A percentile compares a stretch with the other conserved stretches of the same genome.
These are phyloP conservation scores for Boechera divaricarpa DNA, from an alignment of 345 rosid species.

Conservation along the genomic window DNA sequence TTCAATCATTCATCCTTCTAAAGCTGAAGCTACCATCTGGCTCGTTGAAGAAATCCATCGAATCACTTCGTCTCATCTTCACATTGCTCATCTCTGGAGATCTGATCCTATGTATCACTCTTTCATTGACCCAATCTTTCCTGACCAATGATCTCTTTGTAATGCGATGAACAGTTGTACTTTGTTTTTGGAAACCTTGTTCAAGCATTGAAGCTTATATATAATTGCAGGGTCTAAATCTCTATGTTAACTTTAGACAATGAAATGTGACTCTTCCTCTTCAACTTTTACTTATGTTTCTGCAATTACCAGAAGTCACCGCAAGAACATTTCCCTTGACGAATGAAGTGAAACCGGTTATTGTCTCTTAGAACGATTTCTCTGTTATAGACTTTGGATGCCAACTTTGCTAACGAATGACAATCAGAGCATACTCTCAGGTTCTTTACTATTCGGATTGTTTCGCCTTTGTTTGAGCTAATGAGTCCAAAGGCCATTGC, in stretches of 20 bases:
- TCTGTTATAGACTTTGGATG: slow-evolving; percentile 51
- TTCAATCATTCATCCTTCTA: slow-evolving; percentile 67
- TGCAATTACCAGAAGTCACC: slow-evolving; percentile 54
- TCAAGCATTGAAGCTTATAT: neutral
- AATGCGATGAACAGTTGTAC: neutral
- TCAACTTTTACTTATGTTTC: neutral
- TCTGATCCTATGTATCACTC: slow-evolving; percentile 64
- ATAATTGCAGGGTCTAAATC: neutral
- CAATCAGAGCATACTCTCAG: slow-evolving; percentile 67
- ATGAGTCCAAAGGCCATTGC: slow-evolving; percentile 65
- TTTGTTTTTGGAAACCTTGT: slow-evolving; percentile 11
- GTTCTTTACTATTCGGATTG: slow-evolving; percentile 61
- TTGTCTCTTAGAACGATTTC: slow-evolving; percentile 62
- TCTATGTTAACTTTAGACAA: slow-evolving; percentile 10
- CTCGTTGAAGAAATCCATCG: slow-evolving; percentile 84
- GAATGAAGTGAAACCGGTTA: slow-evolving; percentile 64
- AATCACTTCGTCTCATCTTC: slow-evolving; percentile 60
- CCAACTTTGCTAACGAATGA: slow-evolving; percentile 60
- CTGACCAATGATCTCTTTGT: slow-evolving; percentile 10
- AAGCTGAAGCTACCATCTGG: slow-evolving; percentile 93
- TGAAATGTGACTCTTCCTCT: slow-evolving; percentile 27
- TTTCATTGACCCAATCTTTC: slow-evolving; percentile 64
- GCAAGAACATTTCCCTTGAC: slow-evolving; percentile 61
- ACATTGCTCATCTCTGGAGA: slow-evolving; percentile 69
- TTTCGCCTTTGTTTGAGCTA: slow-evolving; percentile 50